Conservation (phyloP, 2,329 filamentous ascomycete genomes). For the Gaeumannomyces tritici region DNA sequence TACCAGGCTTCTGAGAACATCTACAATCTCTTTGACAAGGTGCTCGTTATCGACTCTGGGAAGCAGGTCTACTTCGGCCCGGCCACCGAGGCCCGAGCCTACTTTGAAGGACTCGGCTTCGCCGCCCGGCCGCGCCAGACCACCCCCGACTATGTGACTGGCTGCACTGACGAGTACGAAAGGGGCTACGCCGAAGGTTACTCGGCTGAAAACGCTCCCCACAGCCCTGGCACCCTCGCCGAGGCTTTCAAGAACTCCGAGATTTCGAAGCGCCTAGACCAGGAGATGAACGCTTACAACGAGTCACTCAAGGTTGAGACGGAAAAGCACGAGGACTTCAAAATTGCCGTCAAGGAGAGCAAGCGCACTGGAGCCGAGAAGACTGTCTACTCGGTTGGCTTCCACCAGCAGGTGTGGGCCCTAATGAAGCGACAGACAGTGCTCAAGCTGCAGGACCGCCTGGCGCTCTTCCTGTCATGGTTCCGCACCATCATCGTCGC, state of each 20-base stretch:
- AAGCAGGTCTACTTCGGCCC: constrained; percentile 70
- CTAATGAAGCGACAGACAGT: constrained; percentile 77
- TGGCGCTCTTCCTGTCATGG: constrained; percentile 68
- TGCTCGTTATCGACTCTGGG: constrained; percentile 70
- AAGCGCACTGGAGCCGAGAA: constrained; percentile 67
- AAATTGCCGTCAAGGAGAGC: constrained; percentile 63
- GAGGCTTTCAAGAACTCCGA: constrained; percentile 61
- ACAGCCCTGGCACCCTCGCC: constrained; percentile 55
- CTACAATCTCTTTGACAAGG: constrained; percentile 73
- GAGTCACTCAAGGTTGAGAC: constrained; percentile 53
- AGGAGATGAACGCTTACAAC: constrained; percentile 63
- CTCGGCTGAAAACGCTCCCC: constrained; percentile 56
- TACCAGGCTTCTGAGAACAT: constrained; percentile 83
- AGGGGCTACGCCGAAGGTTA: constrained; percentile 63
- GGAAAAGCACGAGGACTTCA: constrained; percentile 62
- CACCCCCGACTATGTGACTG: constrained; percentile 72
- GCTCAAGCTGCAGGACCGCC: constrained; percentile 78
- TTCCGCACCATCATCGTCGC: constrained; percentile 58
- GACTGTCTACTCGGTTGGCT: constrained; percentile 76
- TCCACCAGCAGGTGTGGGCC: constrained; percentile 74
- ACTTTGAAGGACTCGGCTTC: constrained; percentile 73
- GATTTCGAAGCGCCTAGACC: constrained; percentile 43
- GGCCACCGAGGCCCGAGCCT: constrained; percentile 53
- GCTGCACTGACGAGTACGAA: constrained; percentile 77
- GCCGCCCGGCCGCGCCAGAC: constrained; percentile 67